A percentile compares a stretch with the other conserved stretches of the same genome.
phyloP scores from a whole-genome alignment of 2,329 filamentous ascomycete genomes.

The Coleophoma eucalyptorum region DNA sequence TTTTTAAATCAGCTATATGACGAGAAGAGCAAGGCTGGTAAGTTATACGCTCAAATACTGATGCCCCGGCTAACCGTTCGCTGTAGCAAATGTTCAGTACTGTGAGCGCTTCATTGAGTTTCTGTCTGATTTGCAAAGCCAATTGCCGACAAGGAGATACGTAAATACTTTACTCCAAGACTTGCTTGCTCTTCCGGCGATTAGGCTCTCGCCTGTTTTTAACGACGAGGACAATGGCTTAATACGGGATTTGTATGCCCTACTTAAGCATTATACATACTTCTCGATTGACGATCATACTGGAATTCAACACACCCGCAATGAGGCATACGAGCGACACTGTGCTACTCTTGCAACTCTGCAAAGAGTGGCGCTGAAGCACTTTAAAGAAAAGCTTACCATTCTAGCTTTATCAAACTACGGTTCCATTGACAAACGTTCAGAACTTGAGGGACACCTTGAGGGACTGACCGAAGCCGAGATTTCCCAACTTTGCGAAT shows the following conservation, averaged over 20 bases:
- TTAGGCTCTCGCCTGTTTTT: constrained; percentile 76
- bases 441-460: constrained; percentile 75
- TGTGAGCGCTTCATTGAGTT: constrained; percentile 94
- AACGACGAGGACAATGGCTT: constrained; percentile 71
- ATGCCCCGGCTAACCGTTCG: not conserved
- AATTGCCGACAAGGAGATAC: constrained; percentile 89
- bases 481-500: constrained; percentile 60
- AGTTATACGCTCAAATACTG: constrained; percentile 7
- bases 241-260: constrained; percentile 72
- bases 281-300: constrained; percentile 93
- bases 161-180: constrained; percentile 86
- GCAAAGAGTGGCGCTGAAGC: constrained; percentile 72
- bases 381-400: constrained; percentile 88
- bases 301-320: constrained; percentile 67
- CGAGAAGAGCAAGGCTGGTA: constrained; percentile 42
- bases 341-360: constrained; percentile 73
- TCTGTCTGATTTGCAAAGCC: constrained; percentile 84
- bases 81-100: constrained; percentile 66
- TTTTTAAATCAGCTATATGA: constrained; percentile 74
- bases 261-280: constrained; percentile 83
- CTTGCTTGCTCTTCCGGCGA: constrained; percentile 74
- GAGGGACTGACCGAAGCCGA: constrained; percentile 71
- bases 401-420: constrained; percentile 91
- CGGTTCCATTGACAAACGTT: constrained; percentile 75
- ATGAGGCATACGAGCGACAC: constrained; percentile 76